These are phyloP conservation scores for Ophiosphaerella narmari DNA, from an alignment of 2,329 filamentous ascomycete species.

Conservation along the genomic window DNA sequence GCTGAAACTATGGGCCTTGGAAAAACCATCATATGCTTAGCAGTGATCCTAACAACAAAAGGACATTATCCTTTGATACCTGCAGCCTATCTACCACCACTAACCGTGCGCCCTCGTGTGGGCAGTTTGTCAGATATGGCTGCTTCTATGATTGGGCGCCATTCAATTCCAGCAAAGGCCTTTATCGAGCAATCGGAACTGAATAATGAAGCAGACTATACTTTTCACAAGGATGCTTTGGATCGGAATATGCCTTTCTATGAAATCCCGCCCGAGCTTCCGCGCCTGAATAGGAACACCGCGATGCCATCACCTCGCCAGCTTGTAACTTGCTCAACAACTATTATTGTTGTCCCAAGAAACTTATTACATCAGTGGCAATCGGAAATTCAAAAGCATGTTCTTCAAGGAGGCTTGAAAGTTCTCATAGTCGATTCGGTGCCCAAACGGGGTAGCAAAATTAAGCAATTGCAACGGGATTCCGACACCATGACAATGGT, in stretches of 20 bases:
- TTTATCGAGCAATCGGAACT: conserved; percentile 61
- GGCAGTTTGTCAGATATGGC: conserved; percentile 76
- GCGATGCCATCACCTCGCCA: conserved; percentile 49
- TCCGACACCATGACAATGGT: conserved; percentile 37
- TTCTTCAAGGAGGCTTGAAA: conserved; percentile 61
- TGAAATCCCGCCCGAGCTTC: conserved; percentile 46
- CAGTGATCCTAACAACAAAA: conserved; percentile 72
- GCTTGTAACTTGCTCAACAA: conserved; percentile 70
- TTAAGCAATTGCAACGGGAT: conserved; percentile 7
- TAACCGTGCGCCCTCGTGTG: conserved; percentile 53
- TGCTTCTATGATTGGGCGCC: conserved; percentile 68
- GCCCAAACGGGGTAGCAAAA: conserved; percentile 25
- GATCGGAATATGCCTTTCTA: conserved; percentile 46
- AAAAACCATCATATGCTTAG: conserved; percentile 85
- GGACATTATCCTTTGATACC: conserved; percentile 70
- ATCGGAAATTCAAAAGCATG: conserved; percentile 79
- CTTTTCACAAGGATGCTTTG: conserved; percentile 27
- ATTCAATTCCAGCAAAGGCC: conserved; percentile 71
- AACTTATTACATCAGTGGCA: conserved; percentile 87
- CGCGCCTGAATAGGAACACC: conserved; percentile 50
- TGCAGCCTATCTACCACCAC: conserved; percentile 58
- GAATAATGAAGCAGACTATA: conserved; percentile 39
- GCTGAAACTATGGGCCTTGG: conserved; percentile 80
- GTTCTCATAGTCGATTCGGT: conserved; percentile 64
- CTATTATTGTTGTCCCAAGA: conserved; percentile 77